These are phyloP conservation scores for Corrigiola litoralis DNA, from an alignment of 179 eudicot genomes.

Conservation along the genomic window DNA sequence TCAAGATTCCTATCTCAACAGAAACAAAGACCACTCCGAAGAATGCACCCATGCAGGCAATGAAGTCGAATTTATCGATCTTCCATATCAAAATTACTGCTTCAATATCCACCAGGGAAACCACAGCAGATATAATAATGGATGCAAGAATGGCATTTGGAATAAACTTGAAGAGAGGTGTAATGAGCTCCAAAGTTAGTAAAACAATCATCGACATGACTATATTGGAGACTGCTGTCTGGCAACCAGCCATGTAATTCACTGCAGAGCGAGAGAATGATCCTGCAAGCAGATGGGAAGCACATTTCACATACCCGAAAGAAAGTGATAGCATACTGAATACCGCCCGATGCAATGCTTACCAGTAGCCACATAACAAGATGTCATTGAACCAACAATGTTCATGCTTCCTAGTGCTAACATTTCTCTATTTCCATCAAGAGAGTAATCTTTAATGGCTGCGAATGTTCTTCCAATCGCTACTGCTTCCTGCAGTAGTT, in stretches of 20 bases:
- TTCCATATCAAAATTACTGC: conserved; percentile 63
- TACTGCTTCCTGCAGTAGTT: conserved; percentile 30
- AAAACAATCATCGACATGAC: conserved; percentile 76
- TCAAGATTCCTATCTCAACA: conserved; percentile 71
- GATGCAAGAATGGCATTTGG: conserved; percentile 77
- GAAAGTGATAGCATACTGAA: background rate
- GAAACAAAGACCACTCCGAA: conserved; percentile 74
- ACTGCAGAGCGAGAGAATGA: conserved; percentile 86
- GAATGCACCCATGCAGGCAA: conserved; percentile 75
- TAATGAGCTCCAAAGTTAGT: conserved; percentile 50
- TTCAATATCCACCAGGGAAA: conserved; percentile 49
- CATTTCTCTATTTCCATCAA: conserved; percentile 37
- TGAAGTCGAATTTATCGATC: conserved; percentile 74
- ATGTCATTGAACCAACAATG: conserved; percentile 33
- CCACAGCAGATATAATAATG: conserved; percentile 70
- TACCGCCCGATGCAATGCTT: background rate
- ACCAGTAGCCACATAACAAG: conserved; percentile 34
- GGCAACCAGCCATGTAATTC: conserved; percentile 74
- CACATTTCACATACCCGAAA: background rate
- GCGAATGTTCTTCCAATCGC: conserved; percentile 38
- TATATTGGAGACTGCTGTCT: conserved; percentile 69
- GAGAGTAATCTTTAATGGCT: conserved; percentile 22
- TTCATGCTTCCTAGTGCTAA: conserved; percentile 31
- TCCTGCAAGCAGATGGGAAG: conserved; percentile 35
- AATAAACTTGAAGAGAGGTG: conserved; percentile 61